These are phyloP conservation scores for Cupressus sempervirens DNA, from an alignment of 75 land plant genomes.

Conservation along the genomic window DNA sequence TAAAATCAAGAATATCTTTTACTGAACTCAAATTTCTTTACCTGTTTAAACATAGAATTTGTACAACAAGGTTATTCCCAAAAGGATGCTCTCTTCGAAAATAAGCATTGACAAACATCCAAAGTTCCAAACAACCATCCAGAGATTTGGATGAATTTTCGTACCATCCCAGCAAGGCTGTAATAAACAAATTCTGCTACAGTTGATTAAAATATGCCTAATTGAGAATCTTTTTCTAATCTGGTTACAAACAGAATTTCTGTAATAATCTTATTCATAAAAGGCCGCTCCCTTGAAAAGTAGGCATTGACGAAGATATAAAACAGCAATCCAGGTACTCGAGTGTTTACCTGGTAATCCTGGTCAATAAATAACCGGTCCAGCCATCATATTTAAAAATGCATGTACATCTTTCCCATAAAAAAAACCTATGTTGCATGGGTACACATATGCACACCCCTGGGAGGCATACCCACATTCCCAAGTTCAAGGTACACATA, in stretches of 20 bases:
- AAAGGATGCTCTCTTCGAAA: no score
- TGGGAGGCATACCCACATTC: no score
- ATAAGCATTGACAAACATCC: no score
- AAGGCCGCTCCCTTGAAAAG: not conserved
- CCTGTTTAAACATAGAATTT: no score
- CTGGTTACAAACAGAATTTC: not conserved
- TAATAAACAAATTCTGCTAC: not conserved
- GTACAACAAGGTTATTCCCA: no score
- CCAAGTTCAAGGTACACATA: no score
- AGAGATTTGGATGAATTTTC: conserved; percentile 74
- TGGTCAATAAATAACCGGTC: not conserved
- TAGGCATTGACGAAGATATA: not conserved
- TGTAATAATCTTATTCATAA: no score
- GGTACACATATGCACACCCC: no score
- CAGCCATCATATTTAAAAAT: not conserved
- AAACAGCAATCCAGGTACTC: not conserved
- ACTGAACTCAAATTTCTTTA: no score
- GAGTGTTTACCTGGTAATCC: not conserved
- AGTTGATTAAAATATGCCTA: not conserved
- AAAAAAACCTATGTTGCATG: no score
- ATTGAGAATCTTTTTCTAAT: not conserved
- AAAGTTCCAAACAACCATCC: no score
- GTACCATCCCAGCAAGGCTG: conserved; percentile 93
- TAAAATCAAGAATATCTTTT: no score
- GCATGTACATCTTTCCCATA: not conserved